Percentiles rank a stretch among this genome's conserved stretches.
These are phyloP conservation scores for Leishmania amazonensis DNA, from an alignment of 208 protist species.

Conservation along the genomic window DNA sequence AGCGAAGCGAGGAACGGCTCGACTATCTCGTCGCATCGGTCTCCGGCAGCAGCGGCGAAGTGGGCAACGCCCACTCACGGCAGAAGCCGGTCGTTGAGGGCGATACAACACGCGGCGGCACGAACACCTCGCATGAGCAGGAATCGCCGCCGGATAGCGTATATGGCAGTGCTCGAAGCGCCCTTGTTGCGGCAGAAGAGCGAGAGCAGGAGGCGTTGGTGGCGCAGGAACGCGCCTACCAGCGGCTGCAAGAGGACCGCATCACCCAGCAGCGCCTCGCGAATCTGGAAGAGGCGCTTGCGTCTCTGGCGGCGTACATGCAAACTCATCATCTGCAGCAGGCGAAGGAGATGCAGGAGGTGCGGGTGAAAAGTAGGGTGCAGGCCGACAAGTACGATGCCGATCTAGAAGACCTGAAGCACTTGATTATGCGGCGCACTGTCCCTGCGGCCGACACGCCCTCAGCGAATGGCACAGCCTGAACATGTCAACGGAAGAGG, in stretches of 20 bases:
- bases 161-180: neutral
- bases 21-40: slow-evolving; percentile 18
- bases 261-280: slow-evolving; percentile 44
- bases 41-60: neutral
- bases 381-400: slow-evolving; percentile 36
- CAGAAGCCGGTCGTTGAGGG: neutral
- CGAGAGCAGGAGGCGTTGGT: slow-evolving; percentile 22
- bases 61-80: neutral
- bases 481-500: neutral
- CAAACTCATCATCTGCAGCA: slow-evolving; percentile 35
- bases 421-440: slow-evolving; percentile 12
- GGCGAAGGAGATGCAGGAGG: slow-evolving; percentile 21
- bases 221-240: slow-evolving; percentile 21
- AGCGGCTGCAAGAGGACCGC: slow-evolving; percentile 24
- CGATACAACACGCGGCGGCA: neutral
- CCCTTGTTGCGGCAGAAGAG: slow-evolving; percentile 16
- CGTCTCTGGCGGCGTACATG: slow-evolving; percentile 47
- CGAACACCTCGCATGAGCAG: neutral
- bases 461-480: neutral
- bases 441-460: neutral
- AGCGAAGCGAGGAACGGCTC: slow-evolving; percentile 42
- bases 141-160: neutral
- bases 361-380: slow-evolving; percentile 32
- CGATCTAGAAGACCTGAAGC: slow-evolving; percentile 50
- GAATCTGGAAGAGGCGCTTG: slow-evolving; percentile 59